Evolutionary conservation across 2,329 filamentous ascomycete genomes (phyloP), one percentile per base, ranked within the genome.

Genomic region (Grosmannia huntii): DNA sequence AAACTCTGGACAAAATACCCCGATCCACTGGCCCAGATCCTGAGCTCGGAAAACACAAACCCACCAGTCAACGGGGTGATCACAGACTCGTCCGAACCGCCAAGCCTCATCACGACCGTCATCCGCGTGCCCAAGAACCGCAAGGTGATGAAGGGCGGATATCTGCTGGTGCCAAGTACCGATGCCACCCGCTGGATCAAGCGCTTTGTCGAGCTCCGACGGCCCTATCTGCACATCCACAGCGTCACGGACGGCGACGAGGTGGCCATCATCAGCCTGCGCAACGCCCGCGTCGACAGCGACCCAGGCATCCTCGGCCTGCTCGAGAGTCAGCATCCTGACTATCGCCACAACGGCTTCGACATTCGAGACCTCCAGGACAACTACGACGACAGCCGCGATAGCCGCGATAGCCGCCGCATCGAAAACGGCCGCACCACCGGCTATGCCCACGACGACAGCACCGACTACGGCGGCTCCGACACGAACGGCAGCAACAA

Each of bases 141-240:
- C 1, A 83, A 82, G 50, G 79, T 94, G 0, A 78, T 95, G 64
- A 96, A 95, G 73, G 85, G 89, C 19, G 91, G 91, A 19, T 95
- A 94, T 70, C 80, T 99, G 19, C 78, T 97, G 50, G 88, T 89
- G 3, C 90, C 90, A 0, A 90, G 90, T 67, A 85, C 84, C 58
- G 86, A 89, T 57, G 89, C 85, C 41, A 87, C 85, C 25, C 83
- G 87, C 61, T 99, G 94, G 94, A 81, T 94, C 31, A 89, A 91
- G 65, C 85, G 92, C 49, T 97, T 95, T 67, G 89, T 96, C 55
- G 94, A 99, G 72, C 80, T 99, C 31, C 83, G 94, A 36, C 81
- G 87, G 56, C 94, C 94, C 0, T 99, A 97, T 68, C 78, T 99
- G 57, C 90, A 97, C 70, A 82, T 99, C 41, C 89, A 97, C 72